A percentile compares a stretch with the other conserved stretches of the same genome.
phyloP scores from a whole-genome alignment of 495 filamentous ascomycete species.

The Tetracladium marchalianum region DNA sequence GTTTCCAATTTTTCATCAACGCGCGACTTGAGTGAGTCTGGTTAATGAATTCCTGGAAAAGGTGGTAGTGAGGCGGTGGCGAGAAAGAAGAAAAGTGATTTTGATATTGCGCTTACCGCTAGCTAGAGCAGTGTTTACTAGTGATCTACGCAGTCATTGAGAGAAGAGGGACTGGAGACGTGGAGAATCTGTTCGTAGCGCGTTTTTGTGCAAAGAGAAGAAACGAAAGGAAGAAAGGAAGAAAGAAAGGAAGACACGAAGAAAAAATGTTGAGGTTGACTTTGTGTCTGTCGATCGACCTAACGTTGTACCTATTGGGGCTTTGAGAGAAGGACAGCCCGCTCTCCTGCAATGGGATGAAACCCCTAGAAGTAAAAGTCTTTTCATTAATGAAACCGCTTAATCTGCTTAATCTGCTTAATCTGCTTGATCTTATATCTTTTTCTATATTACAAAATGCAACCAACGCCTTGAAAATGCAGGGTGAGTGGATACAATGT shows the following conservation, averaged over 20 bases:
- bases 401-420: no score
- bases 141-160: conserved; percentile 35
- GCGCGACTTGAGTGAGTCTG: no score
- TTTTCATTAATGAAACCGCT: no score
- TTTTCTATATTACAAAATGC: neutral
- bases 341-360: no score
- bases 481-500: conserved; percentile 16
- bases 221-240: neutral
- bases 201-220: conserved; percentile 1
- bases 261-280: no score
- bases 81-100: neutral
- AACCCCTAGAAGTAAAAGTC: no score
- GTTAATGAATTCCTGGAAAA: no score
- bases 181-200: conserved; percentile 37
- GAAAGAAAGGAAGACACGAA: conserved; percentile 8
- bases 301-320: no score
- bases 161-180: conserved; percentile 29
- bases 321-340: no score
- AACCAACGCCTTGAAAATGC: neutral
- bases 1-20: no score
- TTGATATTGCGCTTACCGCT: conserved; percentile 31
- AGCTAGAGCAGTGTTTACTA: conserved; percentile 24
- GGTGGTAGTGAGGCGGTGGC: no score
- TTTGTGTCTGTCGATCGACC: neutral
- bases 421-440: no score